phyloP scores from a whole-genome alignment of 2,329 filamentous ascomycete species.

The Alternaria gansuensis region DNA sequence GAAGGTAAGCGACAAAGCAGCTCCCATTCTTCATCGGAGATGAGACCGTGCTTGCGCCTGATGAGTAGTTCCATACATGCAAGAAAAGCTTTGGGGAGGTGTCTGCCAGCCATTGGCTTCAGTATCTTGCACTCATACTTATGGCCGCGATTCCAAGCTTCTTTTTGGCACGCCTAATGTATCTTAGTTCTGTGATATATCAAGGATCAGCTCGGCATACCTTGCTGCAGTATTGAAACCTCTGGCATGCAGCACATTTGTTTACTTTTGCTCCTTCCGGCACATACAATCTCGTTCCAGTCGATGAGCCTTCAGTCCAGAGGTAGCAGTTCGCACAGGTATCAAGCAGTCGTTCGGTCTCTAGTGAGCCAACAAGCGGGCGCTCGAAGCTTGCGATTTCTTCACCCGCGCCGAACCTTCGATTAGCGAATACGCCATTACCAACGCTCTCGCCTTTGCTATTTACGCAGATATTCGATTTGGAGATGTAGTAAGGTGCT shows the following conservation, averaged over 20 bases:
- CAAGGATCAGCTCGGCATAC: slow-evolving; percentile 45
- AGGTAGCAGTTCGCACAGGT: slow-evolving; percentile 68
- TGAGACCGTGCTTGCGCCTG: slow-evolving; percentile 52
- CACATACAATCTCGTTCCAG: slow-evolving; percentile 46
- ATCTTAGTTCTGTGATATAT: slow-evolving; percentile 13
- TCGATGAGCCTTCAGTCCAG: slow-evolving; percentile 48
- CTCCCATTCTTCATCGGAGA: slow-evolving; percentile 54
- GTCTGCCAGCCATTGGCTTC: slow-evolving; percentile 52
- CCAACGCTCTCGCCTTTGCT: slow-evolving; percentile 50
- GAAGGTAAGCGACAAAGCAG: slow-evolving; percentile 57
- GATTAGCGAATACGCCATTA: slow-evolving; percentile 64
- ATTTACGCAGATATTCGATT: slow-evolving; percentile 34
- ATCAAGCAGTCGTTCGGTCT: slow-evolving; percentile 61
- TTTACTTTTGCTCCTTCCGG: slow-evolving; percentile 55
- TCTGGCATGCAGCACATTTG: slow-evolving; percentile 66
- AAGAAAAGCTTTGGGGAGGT: slow-evolving; percentile 65
- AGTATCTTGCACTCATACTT: slow-evolving; percentile 68
- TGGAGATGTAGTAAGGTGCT: slow-evolving; percentile 34
- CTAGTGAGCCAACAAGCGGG: slow-evolving; percentile 64
- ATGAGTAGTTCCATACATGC: slow-evolving; percentile 64
- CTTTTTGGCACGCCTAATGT: slow-evolving; percentile 64
- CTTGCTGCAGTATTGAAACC: slow-evolving; percentile 68
- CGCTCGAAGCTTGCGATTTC: slow-evolving; percentile 60
- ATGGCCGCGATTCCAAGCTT: slow-evolving; percentile 67
- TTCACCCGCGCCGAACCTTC: slow-evolving; percentile 59